Percentiles rank a stretch among this genome's conserved stretches.
phyloP scores from a whole-genome alignment of 2,329 filamentous ascomycete species.

The Exophiala lecanii-corni region DNA sequence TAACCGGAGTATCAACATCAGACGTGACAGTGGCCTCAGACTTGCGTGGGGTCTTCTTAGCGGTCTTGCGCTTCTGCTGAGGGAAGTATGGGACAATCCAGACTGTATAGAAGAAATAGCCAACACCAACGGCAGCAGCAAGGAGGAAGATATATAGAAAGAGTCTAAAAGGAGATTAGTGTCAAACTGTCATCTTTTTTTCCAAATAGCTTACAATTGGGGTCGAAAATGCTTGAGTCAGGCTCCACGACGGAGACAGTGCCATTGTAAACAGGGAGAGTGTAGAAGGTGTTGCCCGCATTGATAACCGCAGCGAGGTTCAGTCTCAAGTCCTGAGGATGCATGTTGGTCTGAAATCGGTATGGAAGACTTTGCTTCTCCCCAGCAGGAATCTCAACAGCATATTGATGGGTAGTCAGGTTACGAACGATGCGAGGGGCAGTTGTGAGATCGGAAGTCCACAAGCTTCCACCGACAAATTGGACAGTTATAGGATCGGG shows the following conservation, averaged over 20 bases:
- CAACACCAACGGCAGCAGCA: slow-evolving; percentile 69
- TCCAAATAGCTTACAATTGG: slow-evolving; percentile 87
- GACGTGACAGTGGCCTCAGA: slow-evolving; percentile 59
- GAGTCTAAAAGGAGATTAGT: slow-evolving; percentile 56
- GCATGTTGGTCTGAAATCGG: slow-evolving; percentile 83
- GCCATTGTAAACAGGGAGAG: slow-evolving; percentile 73
- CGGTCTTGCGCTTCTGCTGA: slow-evolving; percentile 54
- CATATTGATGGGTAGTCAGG: slow-evolving; percentile 72
- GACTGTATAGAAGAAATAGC: slow-evolving; percentile 97
- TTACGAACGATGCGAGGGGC: slow-evolving; percentile 68
- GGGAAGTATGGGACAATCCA: slow-evolving; percentile 97
- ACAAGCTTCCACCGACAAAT: slow-evolving; percentile 71
- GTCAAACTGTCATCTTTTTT: too few species aligned
- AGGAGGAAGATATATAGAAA: slow-evolving; percentile 95
- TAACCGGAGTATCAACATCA: slow-evolving; percentile 65
- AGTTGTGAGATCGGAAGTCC: slow-evolving; percentile 52
- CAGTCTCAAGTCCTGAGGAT: slow-evolving; percentile 81
- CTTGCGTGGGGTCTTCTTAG: slow-evolving; percentile 59
- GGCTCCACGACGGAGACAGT: slow-evolving; percentile 84
- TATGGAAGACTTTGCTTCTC: slow-evolving; percentile 59
- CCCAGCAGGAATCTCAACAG: slow-evolving; percentile 68
- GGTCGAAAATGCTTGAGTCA: slow-evolving; percentile 86
- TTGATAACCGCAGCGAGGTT: slow-evolving; percentile 71
- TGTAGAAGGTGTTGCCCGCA: slow-evolving; percentile 55
- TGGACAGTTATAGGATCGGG: slow-evolving; percentile 67